Evolutionary conservation across 2,329 filamentous ascomycete species (phyloP).

Genomic region (Fusarium nanum): DNA sequence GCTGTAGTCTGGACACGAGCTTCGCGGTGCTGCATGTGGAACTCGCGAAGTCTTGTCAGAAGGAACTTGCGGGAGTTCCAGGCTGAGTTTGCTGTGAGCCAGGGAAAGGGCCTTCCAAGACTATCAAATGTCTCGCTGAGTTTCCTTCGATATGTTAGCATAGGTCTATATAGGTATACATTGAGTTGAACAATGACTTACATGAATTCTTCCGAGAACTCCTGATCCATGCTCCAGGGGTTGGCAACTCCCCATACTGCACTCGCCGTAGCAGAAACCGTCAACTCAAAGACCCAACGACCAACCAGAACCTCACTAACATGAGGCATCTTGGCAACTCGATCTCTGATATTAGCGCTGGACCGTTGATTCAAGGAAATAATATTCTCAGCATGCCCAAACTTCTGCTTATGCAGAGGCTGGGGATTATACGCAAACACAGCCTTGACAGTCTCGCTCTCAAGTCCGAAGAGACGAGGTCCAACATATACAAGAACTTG

Average conservation of each 20-base stretch:
- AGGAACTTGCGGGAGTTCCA: constrained; percentile 46
- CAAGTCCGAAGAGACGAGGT: constrained; percentile 44
- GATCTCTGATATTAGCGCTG: constrained; percentile 32
- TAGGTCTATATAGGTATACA: rapidly evolving
- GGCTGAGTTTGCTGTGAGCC: constrained; percentile 45
- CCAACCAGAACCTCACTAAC: constrained; percentile 41
- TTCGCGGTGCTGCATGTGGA: constrained; percentile 44
- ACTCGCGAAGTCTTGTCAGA: constrained; percentile 40
- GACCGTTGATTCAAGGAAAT: constrained; percentile 41
- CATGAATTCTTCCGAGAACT: constrained; percentile 50
- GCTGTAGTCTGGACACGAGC: constrained; percentile 42
- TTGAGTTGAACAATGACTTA: constrained; percentile 1
- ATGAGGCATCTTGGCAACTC: constrained; percentile 36
- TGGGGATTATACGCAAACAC: constrained; percentile 47
- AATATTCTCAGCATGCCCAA: constrained; percentile 42
- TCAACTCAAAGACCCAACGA: constrained; percentile 47
- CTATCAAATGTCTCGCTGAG: constrained; percentile 48
- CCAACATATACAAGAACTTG: constrained; percentile 49
- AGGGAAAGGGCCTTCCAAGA: constrained; percentile 44
- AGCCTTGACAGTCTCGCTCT: constrained; percentile 36
- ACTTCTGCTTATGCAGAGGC: constrained; percentile 46
- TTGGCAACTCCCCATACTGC: constrained; percentile 49
- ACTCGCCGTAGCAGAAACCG: constrained; percentile 48
- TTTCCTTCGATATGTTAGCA: constrained; percentile 39
- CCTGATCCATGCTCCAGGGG: constrained; percentile 48